phyloP scores from a whole-genome alignment of 192 early-diverging fungal genomes.

The Geranomyces michiganensis region DNA sequence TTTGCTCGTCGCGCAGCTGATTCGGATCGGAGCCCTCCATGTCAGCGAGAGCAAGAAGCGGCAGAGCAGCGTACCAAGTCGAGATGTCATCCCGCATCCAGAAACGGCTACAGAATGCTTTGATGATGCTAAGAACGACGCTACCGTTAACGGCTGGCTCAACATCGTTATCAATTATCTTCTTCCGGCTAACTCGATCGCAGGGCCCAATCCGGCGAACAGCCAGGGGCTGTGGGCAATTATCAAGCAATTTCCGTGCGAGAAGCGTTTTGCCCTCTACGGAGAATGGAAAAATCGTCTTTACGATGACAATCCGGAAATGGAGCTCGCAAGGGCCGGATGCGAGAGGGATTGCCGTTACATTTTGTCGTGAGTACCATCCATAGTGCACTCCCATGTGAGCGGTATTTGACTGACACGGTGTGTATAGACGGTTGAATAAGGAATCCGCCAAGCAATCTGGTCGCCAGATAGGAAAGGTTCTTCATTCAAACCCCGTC shows the following conservation, averaged over 20 bases:
- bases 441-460: constrained; percentile 74
- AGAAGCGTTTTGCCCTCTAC: constrained; percentile 71
- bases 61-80: neutral
- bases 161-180: constrained; percentile 51
- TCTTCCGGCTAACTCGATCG: constrained; percentile 68
- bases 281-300: constrained; percentile 75
- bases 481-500: constrained; percentile 74
- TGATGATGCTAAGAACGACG: constrained; percentile 6
- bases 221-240: constrained; percentile 68
- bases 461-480: constrained; percentile 73
- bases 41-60: constrained; percentile 25
- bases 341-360: constrained; percentile 59
- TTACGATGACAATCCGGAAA: constrained; percentile 57
- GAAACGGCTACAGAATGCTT: neutral
- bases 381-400: neutral
- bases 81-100: constrained; percentile 1
- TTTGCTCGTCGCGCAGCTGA: constrained; percentile 46
- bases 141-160: constrained; percentile 46
- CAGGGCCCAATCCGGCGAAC: constrained; percentile 67
- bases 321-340: constrained; percentile 48
- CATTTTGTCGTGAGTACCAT: constrained; percentile 55
- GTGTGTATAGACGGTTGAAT: constrained; percentile 55
- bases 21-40: constrained; percentile 48
- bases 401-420: constrained; percentile 6
- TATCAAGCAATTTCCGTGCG: constrained; percentile 59